Percentiles rank a stretch among this genome's conserved stretches.
Conservation (phyloP, 441 rosid genomes). For the Populus hybrid region DNA sequence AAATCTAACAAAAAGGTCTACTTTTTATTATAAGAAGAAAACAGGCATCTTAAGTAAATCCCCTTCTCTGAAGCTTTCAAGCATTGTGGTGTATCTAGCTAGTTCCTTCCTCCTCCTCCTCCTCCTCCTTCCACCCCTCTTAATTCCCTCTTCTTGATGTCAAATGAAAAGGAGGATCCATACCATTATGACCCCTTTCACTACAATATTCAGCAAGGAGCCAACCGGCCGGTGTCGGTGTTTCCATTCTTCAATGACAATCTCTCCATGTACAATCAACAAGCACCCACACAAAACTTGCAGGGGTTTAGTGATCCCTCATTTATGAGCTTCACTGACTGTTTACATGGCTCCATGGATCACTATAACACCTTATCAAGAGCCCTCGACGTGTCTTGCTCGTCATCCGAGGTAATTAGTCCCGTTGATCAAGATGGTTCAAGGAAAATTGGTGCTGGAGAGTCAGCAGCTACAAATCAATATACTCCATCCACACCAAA, state of each 20-base stretch:
- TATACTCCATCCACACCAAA: constrained; percentile 41
- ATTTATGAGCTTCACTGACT: constrained; percentile 47
- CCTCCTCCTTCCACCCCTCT: background rate
- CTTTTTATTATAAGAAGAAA: background rate
- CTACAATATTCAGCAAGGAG: constrained; percentile 27
- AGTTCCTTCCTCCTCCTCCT: background rate
- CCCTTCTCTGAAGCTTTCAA: background rate
- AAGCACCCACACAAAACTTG: constrained; percentile 27
- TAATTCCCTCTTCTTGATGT: constrained; percentile 29
- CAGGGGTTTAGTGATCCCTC: constrained; percentile 25
- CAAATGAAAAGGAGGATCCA: constrained; percentile 42
- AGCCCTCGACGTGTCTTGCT: constrained; percentile 55
- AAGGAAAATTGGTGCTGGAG: constrained; percentile 20
- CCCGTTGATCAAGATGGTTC: constrained; percentile 30
- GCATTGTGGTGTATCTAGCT: background rate
- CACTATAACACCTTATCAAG: constrained; percentile 39
- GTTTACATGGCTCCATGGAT: constrained; percentile 44
- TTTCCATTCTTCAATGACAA: constrained; percentile 15
- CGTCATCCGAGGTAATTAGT: constrained; percentile 52
- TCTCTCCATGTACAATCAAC: constrained; percentile 28
- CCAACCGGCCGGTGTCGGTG: background rate
- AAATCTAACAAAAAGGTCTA: background rate
- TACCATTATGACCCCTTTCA: constrained; percentile 43
- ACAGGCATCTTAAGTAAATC: background rate
- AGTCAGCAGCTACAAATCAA: constrained; percentile 24